Evolutionary conservation across 148 eudicot genomes (phyloP).

Genomic region (Vaccinium vitisidaea): DNA sequence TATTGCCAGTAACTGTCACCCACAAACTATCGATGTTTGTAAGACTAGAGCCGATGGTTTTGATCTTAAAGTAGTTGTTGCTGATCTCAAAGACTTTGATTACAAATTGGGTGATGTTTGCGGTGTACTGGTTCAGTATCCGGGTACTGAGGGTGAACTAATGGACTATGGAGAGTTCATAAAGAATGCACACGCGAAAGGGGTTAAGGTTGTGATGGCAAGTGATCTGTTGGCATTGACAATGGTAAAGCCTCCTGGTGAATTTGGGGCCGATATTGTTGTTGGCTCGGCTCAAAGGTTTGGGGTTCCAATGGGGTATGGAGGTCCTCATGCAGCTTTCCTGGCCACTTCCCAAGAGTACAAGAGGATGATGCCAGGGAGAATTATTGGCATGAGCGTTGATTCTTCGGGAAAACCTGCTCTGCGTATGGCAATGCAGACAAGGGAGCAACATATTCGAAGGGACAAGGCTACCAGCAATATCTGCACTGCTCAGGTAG

Average conservation of each 20-base stretch:
- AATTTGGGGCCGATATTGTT: constrained; percentile 86
- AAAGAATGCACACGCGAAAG: constrained; percentile 84
- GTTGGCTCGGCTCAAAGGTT: constrained; percentile 97
- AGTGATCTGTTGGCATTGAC: constrained; percentile 91
- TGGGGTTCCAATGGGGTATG: constrained; percentile 99
- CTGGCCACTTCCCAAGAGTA: constrained; percentile 96
- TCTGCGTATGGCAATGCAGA: constrained; percentile 98
- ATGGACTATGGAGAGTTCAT: constrained; percentile 83
- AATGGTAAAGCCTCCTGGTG: constrained; percentile 93
- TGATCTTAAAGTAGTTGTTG: constrained; percentile 58
- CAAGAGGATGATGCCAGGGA: constrained; percentile 98
- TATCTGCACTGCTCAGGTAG: constrained; percentile 98
- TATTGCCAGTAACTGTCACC: constrained; percentile 84
- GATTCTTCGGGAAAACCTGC: constrained; percentile 90
- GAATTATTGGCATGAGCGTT: constrained; percentile 89
- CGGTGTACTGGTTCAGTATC: constrained; percentile 95
- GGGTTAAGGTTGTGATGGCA: constrained; percentile 95
- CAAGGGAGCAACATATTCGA: constrained; percentile 96
- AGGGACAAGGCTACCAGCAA: constrained; percentile 97
- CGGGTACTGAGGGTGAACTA: constrained; percentile 92
- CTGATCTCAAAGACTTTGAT: constrained; percentile 70
- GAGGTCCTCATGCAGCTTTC: constrained; percentile 99
- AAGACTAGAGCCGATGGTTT: constrained; percentile 93
- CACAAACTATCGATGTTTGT: constrained; percentile 85
- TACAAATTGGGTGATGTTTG: constrained; percentile 81